Conservation (phyloP, 305 asterid species). For the Withania somnifera region DNA sequence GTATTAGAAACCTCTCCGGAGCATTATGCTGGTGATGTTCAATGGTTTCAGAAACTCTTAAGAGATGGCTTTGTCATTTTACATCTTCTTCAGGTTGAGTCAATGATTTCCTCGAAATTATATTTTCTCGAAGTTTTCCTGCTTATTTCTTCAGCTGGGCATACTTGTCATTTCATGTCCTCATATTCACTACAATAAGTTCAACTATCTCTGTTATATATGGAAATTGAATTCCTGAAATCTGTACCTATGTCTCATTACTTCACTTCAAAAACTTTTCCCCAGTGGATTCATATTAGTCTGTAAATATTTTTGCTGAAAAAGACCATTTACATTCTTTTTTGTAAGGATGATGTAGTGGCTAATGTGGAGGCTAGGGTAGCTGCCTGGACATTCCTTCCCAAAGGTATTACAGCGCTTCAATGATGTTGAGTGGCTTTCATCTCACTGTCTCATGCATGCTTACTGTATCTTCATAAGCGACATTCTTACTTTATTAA, state of each 20-base stretch:
- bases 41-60: neutral
- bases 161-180: neutral
- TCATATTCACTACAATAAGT: neutral
- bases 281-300: neutral
- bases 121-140: neutral
- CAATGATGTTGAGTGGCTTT: neutral
- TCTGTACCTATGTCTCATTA: neutral
- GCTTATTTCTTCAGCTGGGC: neutral
- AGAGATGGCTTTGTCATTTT: neutral
- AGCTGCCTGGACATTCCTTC: constrained; percentile 93
- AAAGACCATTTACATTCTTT: neutral
- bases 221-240: neutral
- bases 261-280: neutral
- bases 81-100: neutral
- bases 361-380: constrained; percentile 52
- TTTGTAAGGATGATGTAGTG: constrained; percentile 58
- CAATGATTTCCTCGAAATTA: neutral
- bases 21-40: neutral
- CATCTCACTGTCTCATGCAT: neutral
- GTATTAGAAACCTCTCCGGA: neutral
- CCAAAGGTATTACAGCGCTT: constrained; percentile 40
- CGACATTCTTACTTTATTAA: neutral
- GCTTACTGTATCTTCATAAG: neutral
- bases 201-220: neutral
- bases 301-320: neutral